phyloP scores from a whole-genome alignment of 768 basidiomycete species.

The Xerocomellus dryophilus region DNA sequence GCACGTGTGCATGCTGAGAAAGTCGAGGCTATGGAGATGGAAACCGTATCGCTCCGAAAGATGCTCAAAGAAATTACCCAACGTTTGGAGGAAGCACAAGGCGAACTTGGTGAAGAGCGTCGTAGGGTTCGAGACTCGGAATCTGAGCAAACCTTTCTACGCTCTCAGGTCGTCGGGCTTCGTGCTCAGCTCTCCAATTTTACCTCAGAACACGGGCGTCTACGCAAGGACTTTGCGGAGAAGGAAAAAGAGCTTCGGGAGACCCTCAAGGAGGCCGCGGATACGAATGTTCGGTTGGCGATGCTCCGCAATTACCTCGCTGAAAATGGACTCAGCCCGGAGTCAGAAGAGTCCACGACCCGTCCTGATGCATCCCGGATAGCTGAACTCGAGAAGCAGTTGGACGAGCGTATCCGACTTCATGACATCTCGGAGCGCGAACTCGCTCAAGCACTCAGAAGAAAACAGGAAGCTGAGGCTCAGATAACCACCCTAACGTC shows the following conservation, averaged over 20 bases:
- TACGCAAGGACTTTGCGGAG: conserved; percentile 65
- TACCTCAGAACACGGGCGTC: conserved; percentile 61
- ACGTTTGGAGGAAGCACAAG: conserved; percentile 66
- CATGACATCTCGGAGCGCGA: conserved; percentile 78
- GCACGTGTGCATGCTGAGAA: conserved; percentile 79
- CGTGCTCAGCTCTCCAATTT: conserved; percentile 70
- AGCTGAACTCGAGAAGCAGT: conserved; percentile 72
- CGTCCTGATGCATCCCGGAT: conserved; percentile 42
- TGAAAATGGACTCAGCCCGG: conserved; percentile 80
- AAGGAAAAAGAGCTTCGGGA: conserved; percentile 66
- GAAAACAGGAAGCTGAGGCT: conserved; percentile 72
- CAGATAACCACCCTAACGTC: conserved; percentile 61
- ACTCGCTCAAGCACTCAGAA: conserved; percentile 58
- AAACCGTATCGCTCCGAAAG: conserved; percentile 69
- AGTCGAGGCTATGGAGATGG: conserved; percentile 73
- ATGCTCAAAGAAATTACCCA: conserved; percentile 78
- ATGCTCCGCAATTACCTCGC: conserved; percentile 84
- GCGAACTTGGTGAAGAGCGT: conserved; percentile 64
- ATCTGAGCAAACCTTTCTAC: conserved; percentile 57
- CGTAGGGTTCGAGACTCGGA: conserved; percentile 62
- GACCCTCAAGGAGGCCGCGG: conserved; percentile 60
- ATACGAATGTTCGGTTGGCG: conserved; percentile 67
- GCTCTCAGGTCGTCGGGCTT: conserved; percentile 71
- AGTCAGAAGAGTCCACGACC: conserved; percentile 58
- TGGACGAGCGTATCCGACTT: conserved; percentile 67